phyloP scores from a whole-genome alignment of 2,329 filamentous ascomycete species.

The Hypoxylon sp. region DNA sequence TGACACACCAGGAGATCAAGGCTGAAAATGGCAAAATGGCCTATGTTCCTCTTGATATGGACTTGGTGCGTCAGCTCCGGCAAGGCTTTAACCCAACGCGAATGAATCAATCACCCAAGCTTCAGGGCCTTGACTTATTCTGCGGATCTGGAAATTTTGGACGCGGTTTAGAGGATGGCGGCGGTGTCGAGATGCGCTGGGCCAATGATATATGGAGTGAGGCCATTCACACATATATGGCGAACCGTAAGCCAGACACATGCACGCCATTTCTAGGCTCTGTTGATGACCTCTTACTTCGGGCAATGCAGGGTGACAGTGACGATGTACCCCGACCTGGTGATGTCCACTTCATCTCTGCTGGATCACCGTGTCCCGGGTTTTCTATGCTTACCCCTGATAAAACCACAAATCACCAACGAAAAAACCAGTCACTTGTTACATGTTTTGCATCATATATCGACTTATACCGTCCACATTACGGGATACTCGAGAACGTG shows the following conservation, averaged over 20 bases:
- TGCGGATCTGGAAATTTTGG: constrained; percentile 85
- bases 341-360: constrained; percentile 77
- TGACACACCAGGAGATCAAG: constrained; percentile 62
- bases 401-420: constrained; percentile 67
- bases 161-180: constrained; percentile 80
- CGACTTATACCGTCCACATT: constrained; percentile 82
- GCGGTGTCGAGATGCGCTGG: constrained; percentile 74
- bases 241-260: constrained; percentile 66
- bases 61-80: constrained; percentile 56
- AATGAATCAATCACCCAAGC: constrained; percentile 53
- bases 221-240: constrained; percentile 81
- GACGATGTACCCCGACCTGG: constrained; percentile 70
- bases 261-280: constrained; percentile 76
- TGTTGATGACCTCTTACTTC: constrained; percentile 75
- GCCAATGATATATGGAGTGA: constrained; percentile 75
- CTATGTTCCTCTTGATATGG: constrained; percentile 56
- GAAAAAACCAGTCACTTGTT: constrained; percentile 81
- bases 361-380: constrained; percentile 83
- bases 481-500: constrained; percentile 84
- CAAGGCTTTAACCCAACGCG: constrained; percentile 69
- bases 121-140: constrained; percentile 79
- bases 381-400: constrained; percentile 76
- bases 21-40: constrained; percentile 38
- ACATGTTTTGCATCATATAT: constrained; percentile 82
- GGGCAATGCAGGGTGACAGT: constrained; percentile 66